Percentiles rank a stretch among this genome's conserved stretches.
These are phyloP conservation scores for Anthracocystis setariae DNA, from an alignment of 1,284 basidiomycete species.

Conservation along the genomic window DNA sequence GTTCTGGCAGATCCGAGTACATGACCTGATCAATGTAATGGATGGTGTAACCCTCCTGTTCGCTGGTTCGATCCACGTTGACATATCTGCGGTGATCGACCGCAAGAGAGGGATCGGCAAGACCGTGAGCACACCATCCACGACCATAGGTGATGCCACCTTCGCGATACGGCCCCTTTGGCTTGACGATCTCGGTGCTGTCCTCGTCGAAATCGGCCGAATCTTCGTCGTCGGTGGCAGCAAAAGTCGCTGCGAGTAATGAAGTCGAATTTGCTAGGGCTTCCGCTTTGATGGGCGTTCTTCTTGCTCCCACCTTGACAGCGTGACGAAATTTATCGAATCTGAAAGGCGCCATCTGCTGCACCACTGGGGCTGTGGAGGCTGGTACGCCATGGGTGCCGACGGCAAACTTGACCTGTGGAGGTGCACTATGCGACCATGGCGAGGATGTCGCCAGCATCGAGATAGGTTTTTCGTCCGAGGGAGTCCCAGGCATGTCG, in stretches of 20 bases:
- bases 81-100: slow-evolving; percentile 42
- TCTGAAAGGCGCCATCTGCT: slow-evolving; percentile 22
- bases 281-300: background rate
- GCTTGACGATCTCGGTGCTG: slow-evolving; percentile 36
- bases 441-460: slow-evolving; percentile 11
- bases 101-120: slow-evolving; percentile 44
- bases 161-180: slow-evolving; percentile 52
- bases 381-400: slow-evolving; percentile 24
- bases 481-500: slow-evolving; percentile 43
- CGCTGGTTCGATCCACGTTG: slow-evolving; percentile 11
- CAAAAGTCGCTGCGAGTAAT: slow-evolving; percentile 22
- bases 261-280: slow-evolving; percentile 13
- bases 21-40: slow-evolving; percentile 36
- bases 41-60: background rate
- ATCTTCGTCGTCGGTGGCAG: slow-evolving; percentile 28
- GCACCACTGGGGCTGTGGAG: slow-evolving; percentile 7
- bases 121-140: slow-evolving; percentile 55
- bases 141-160: slow-evolving; percentile 51
- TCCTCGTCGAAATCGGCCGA: slow-evolving; percentile 6
- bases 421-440: slow-evolving; percentile 20
- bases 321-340: slow-evolving; percentile 37
- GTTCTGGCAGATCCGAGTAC: slow-evolving; percentile 57
- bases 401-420: slow-evolving; percentile 33
- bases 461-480: slow-evolving; percentile 29
- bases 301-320: slow-evolving; percentile 21